Base-by-base conservation (phyloP, 345 rosid genomes). In the Eucalyptus grandis region DNA sequence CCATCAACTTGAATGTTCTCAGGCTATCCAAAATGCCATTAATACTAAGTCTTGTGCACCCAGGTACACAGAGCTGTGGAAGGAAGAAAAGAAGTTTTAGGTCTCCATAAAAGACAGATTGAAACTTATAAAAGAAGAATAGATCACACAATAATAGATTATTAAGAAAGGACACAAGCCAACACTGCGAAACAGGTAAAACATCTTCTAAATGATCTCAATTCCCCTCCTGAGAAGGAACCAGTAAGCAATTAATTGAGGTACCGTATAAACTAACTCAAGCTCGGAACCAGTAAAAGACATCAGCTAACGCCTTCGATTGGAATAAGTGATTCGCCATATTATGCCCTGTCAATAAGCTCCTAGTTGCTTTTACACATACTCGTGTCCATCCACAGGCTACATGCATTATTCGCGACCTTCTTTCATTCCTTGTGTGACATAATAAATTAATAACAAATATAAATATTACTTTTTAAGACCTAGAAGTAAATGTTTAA, bases 61-160 rank as follows among this genome's bases (percentile, higher is more conserved):
- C 99, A 90, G 99, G 95, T 82, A 98, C 96, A 91, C 96, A 93
- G 88, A 98, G 92, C 99, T 98, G 95, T 83, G 90, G 40, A 88
- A 90, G 46, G 54, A 90, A 44, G 44, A 46, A 27, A 67, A 47
- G 15, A n/a, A 26, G 5, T 43, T 6, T 77, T 11, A 77, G 83
- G 83, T 77, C 47, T 77, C 83, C 83, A 37, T 77, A 77, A 77
- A 77, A 77, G 83, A 89, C 86, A 72, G 54, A 88, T 80, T 87
- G 4, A 86, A 53, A 49, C 31, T 34, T n/a, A 53, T 22, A 86
- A 86, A 43, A 86, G 60, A 51, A 51, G 54, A 53, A 86, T 56
- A 86, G 40, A 53, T 53, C 62, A 86, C 9, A 86, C 27, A 21
- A 22, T 77, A 77, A 21, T 37, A 44, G 7, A 77, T 77, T 43